phyloP scores from a whole-genome alignment of 2,329 filamentous ascomycete species.

The Lachnum nothofagi region DNA sequence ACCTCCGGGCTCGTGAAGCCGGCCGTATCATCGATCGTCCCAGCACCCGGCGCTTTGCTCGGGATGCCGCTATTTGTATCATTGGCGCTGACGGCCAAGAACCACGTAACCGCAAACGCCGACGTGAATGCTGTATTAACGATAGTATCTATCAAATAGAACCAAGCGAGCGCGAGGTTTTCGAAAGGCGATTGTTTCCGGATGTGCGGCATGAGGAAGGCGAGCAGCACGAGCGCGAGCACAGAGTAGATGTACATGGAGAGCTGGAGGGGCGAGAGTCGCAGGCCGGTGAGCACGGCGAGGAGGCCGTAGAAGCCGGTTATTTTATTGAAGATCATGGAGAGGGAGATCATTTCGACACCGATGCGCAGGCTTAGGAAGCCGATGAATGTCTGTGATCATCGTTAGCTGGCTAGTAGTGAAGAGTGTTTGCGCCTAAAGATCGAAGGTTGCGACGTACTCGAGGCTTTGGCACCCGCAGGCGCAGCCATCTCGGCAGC shows the following conservation, averaged over 20 bases:
- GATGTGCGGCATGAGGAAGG: constrained; percentile 72
- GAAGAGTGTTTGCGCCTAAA: too few relatives aligned
- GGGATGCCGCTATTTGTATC: constrained; percentile 38
- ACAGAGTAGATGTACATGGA: constrained; percentile 90
- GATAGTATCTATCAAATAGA: constrained; percentile 77
- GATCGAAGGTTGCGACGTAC: constrained; percentile 19
- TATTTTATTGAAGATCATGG: constrained; percentile 85
- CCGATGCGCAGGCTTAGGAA: constrained; percentile 82
- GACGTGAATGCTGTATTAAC: constrained; percentile 79
- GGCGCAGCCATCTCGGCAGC: constrained; percentile 27
- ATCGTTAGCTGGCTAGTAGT: too few relatives aligned
- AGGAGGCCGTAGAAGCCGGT: constrained; percentile 87
- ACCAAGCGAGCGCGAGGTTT: constrained; percentile 74
- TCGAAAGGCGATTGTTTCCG: constrained; percentile 73
- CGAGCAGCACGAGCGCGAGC: constrained; percentile 60
- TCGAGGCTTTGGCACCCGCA: constrained; percentile 29
- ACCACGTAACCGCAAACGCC: constrained; percentile 81
- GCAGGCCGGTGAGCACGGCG: constrained; percentile 80
- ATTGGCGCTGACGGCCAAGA: constrained; percentile 55
- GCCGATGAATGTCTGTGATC: constrained; percentile 82
- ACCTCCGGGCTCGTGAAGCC: constrained; percentile 61
- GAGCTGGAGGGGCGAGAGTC: constrained; percentile 75
- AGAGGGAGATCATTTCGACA: constrained; percentile 76
- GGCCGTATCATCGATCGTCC: constrained; percentile 52
- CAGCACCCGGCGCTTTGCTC: constrained; percentile 32